phyloP scores from a whole-genome alignment of 495 filamentous ascomycete species.

The Neurospora discreta region DNA sequence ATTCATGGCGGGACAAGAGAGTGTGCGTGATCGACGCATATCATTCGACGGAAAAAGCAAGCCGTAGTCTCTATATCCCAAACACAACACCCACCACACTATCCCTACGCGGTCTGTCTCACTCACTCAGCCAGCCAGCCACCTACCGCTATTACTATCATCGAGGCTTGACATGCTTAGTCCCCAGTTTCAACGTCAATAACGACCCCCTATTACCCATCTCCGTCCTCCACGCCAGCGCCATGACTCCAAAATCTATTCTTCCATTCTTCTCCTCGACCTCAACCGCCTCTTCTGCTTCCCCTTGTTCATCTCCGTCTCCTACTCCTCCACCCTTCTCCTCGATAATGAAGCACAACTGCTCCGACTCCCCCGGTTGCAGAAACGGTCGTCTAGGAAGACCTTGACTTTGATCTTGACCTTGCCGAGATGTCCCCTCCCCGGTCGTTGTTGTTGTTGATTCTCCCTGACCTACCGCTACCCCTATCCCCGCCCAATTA shows the following conservation, averaged over 20 bases:
- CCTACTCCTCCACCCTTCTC: constrained; percentile 34
- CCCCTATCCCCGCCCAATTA: constrained; percentile 35
- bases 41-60: background rate
- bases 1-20: background rate
- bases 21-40: background rate
- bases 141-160: background rate
- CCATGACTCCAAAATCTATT: constrained; percentile 66
- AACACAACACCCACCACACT: background rate
- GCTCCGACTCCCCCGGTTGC: constrained; percentile 76
- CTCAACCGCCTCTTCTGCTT: constrained; percentile 26
- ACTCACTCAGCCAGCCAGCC: background rate
- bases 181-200: constrained; percentile 72
- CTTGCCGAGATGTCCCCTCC: constrained; percentile 12
- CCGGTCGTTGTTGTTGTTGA: background rate
- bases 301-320: constrained; percentile 20
- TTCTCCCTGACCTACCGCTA: background rate
- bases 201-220: constrained; percentile 87
- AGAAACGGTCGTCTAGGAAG: constrained; percentile 43
- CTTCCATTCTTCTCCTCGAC: constrained; percentile 43
- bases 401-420: background rate
- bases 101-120: background rate
- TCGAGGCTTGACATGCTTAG: constrained; percentile 19
- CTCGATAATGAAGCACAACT: constrained; percentile 81
- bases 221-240: constrained; percentile 74
- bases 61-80: background rate